Percentiles rank a stretch among this genome's conserved stretches.
These are phyloP conservation scores for Geotrichum macrosporum DNA, from an alignment of 1,139 yeast species.

Conservation along the genomic window DNA sequence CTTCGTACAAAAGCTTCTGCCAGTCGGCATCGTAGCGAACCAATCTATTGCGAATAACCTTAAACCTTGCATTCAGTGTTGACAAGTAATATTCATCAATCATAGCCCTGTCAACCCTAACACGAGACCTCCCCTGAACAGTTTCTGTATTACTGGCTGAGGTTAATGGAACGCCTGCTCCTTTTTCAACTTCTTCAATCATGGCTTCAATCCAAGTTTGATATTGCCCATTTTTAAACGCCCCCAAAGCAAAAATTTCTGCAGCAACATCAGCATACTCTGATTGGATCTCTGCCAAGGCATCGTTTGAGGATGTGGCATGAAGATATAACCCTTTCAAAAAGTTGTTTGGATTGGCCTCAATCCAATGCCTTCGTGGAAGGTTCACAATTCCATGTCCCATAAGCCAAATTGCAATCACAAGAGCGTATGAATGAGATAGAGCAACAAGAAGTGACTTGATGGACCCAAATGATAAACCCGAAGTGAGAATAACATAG, in stretches of 20 bases:
- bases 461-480: constrained; percentile 52
- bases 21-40: constrained; percentile 41
- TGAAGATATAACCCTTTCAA: constrained; percentile 49
- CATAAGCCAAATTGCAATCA: constrained; percentile 77
- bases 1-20: constrained; percentile 40
- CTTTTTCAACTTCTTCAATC: constrained; percentile 30
- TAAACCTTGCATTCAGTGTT: constrained; percentile 28
- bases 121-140: constrained; percentile 25
- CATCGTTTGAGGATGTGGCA: constrained; percentile 57
- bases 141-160: constrained; percentile 17
- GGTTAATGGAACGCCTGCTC: constrained; percentile 24
- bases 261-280: constrained; percentile 61
- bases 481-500: constrained; percentile 59
- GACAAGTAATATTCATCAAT: constrained; percentile 33
- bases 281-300: constrained; percentile 59
- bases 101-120: constrained; percentile 30
- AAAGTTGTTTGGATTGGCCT: constrained; percentile 43
- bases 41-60: constrained; percentile 31
- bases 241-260: constrained; percentile 50
- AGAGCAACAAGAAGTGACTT: constrained; percentile 69
- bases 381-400: constrained; percentile 72
- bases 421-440: constrained; percentile 73
- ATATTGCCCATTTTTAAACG: constrained; percentile 38
- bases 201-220: constrained; percentile 41
- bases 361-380: constrained; percentile 57